Evolutionary conservation across 345 rosid species (phyloP), one percentile per base, ranked within the genome.

Genomic region (Adansonia digitata): DNA sequence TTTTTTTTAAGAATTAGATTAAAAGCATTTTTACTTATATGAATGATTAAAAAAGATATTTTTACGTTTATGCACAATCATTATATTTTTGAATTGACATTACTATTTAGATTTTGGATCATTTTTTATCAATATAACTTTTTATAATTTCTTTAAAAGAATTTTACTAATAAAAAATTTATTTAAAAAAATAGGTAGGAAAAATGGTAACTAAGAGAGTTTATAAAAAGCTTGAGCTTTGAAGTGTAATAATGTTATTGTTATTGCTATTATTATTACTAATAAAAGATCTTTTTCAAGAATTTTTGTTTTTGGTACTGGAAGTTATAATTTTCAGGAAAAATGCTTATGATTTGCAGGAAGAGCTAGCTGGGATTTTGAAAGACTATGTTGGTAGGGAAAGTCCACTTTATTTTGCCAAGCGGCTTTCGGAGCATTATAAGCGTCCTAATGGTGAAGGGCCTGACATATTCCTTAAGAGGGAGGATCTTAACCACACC

Each of bases 321-420:
- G 75, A 13, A 57, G 29, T 40, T 27, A 39, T 72, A 6, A 22
- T 7, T 62, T 62, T 46, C 17, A 18, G 43, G 22, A 45, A 74
- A 29, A 18, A 11, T 40, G n/a, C 69, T 5, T 71, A 14, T 76
- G 43, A 59, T 75, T 80, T 67, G 81, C 84, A 95, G 98, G 81
- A 81, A 56, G 98, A 93, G 64, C 77, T 95, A 3, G 84, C 83
- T n/a, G 91, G 89, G 39, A 89, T 91, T 81, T 83, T 94, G 91
- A 93, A 84, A 69, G 99, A 92, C 78, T 94, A 91, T 67, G 99
- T 94, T 22, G 99, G 98, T 70, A 81, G 98, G 81, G 98, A 90
- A 79, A 90, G 80, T 67, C 97, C 98, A n/a, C 87, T 94, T 74
- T 94, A 94, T 74, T 94, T 87, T 69, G 98, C 98, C 0, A 93